phyloP scores from a whole-genome alignment of 2,329 filamentous ascomycete genomes.

The Macrophomina pseudophaseolina region DNA sequence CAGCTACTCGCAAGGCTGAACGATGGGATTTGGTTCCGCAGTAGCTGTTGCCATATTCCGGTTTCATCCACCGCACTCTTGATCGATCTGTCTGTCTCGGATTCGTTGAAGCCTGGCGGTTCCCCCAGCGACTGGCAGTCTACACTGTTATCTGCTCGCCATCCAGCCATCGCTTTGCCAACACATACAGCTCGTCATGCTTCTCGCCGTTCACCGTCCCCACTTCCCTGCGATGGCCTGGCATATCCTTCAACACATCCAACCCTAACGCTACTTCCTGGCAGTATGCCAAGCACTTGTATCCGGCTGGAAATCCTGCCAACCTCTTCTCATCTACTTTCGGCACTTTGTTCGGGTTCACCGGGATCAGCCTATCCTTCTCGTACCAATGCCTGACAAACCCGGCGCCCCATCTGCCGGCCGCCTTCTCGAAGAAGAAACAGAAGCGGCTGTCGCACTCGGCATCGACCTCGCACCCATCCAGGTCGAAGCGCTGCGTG shows the following conservation, averaged over 20 bases:
- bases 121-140: too few species aligned
- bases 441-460: slow-evolving; percentile 49
- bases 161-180: background rate
- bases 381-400: slow-evolving; percentile 17
- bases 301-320: background rate
- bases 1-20: too few species aligned
- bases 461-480: slow-evolving; percentile 51
- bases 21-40: too few species aligned
- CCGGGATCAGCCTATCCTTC: background rate
- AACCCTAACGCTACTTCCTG: background rate
- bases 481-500: slow-evolving; percentile 54
- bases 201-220: background rate
- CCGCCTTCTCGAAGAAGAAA: slow-evolving; percentile 44
- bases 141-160: background rate
- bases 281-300: background rate
- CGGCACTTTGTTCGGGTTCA: background rate
- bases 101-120: too few species aligned
- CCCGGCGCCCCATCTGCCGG: slow-evolving; percentile 30
- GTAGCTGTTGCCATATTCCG: too few species aligned
- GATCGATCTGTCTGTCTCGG: too few species aligned
- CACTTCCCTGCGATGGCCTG: background rate
- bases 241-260: background rate
- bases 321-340: background rate
- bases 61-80: too few species aligned
- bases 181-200: background rate